A percentile compares a stretch with the other conserved stretches of the same genome.
These are phyloP conservation scores for Talaromyces marneffei DNA, from an alignment of 2,329 filamentous ascomycete genomes.

Conservation along the genomic window DNA sequence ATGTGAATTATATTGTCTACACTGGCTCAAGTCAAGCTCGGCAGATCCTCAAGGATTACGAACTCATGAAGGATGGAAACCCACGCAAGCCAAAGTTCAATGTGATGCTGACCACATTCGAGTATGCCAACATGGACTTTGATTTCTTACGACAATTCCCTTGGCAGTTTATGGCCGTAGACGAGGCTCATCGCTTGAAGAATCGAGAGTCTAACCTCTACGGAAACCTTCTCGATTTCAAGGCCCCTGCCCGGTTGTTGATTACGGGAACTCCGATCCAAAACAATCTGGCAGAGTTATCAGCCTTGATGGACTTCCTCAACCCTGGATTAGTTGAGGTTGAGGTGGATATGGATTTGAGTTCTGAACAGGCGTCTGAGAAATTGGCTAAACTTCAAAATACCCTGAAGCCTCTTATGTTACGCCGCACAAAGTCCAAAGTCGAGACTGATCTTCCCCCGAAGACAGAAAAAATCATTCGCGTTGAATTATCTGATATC, in stretches of 20 bases:
- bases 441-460: slow-evolving; percentile 94
- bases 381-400: slow-evolving; percentile 82
- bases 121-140: slow-evolving; percentile 85
- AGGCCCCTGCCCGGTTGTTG: slow-evolving; percentile 77
- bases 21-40: slow-evolving; percentile 83
- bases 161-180: slow-evolving; percentile 94
- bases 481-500: slow-evolving; percentile 91
- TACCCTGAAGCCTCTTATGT: slow-evolving; percentile 86
- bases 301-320: slow-evolving; percentile 88
- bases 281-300: slow-evolving; percentile 89
- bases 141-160: slow-evolving; percentile 83
- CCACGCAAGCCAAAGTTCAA: slow-evolving; percentile 91
- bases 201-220: slow-evolving; percentile 95
- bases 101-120: slow-evolving; percentile 94
- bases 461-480: slow-evolving; percentile 98
- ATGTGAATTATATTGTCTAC: slow-evolving; percentile 95
- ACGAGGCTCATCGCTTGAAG: slow-evolving; percentile 94
- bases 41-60: slow-evolving; percentile 81
- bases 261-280: slow-evolving; percentile 98
- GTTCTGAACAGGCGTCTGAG: slow-evolving; percentile 71
- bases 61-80: slow-evolving; percentile 80
- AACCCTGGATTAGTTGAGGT: slow-evolving; percentile 92
- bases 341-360: slow-evolving; percentile 84
- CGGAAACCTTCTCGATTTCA: slow-evolving; percentile 75
- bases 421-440: slow-evolving; percentile 93